A percentile compares a stretch with the other conserved stretches of the same genome.
Conservation (phyloP, 148 eudicot genomes). For the Nepenthes gracilis region DNA sequence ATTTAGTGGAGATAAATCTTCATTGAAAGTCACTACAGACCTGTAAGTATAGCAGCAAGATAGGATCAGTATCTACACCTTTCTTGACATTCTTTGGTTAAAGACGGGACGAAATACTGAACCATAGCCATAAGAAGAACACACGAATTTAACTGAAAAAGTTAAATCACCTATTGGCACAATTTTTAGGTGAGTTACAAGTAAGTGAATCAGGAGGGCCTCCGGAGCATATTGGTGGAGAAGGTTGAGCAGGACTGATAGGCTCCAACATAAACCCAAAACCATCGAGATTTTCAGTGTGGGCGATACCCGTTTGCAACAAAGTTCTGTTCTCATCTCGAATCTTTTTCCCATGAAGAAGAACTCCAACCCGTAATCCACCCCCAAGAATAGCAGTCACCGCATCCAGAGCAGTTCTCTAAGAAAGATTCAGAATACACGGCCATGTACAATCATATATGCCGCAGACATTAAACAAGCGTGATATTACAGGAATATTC, state of each 20-base stretch:
- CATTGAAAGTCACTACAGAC: conserved; percentile 12
- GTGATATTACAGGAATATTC: too few species aligned
- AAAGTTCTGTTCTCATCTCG: conserved; percentile 82
- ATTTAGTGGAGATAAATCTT: conserved; percentile 4
- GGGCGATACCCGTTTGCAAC: conserved; percentile 70
- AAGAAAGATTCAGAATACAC: conserved; percentile 8
- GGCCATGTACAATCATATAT: not conserved
- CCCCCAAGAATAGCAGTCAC: conserved; percentile 62
- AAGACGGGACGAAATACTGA: not conserved
- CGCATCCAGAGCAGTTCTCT: conserved; percentile 87
- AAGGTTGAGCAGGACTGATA: conserved; percentile 27
- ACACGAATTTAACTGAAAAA: not conserved
- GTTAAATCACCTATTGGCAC: conserved; percentile 42
- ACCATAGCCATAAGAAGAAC: not conserved
- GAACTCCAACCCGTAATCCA: conserved; percentile 80
- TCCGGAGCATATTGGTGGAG: conserved; percentile 28
- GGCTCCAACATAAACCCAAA: conserved; percentile 81
- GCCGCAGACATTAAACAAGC: not conserved
- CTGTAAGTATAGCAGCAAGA: conserved; percentile 5
- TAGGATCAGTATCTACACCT: not conserved
- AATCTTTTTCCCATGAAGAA: conserved; percentile 80
- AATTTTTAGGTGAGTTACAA: conserved; percentile 26
- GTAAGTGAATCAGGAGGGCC: conserved; percentile 29
- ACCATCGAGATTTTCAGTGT: conserved; percentile 41
- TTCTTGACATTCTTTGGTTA: not conserved